Evolutionary conservation across 352 stramenopile genomes (phyloP).

Genomic region (Globisporangium heterothallicum): DNA sequence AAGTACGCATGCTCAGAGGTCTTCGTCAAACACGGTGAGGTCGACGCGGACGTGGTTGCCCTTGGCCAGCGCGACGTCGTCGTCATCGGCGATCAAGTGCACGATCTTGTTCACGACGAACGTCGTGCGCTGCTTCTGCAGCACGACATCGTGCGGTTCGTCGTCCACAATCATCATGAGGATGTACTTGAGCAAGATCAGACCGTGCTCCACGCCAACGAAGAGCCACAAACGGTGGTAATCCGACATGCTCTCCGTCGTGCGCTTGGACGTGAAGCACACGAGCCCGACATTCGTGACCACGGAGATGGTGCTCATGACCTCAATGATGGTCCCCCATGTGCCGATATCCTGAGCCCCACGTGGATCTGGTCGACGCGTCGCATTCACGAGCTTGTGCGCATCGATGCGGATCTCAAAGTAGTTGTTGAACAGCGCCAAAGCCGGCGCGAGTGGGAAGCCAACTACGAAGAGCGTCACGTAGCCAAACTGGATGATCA

Average conservation of each 20-base stretch:
- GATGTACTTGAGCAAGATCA: constrained; percentile 68
- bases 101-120: constrained; percentile 78
- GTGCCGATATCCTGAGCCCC: constrained; percentile 88
- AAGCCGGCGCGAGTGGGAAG: constrained; percentile 88
- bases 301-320: constrained; percentile 85
- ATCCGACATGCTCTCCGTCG: constrained; percentile 35
- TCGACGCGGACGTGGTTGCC: constrained; percentile 78
- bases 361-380: constrained; percentile 64
- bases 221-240: constrained; percentile 60
- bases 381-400: constrained; percentile 75
- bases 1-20: constrained; percentile 31
- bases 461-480: constrained; percentile 91
- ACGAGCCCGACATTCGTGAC: constrained; percentile 93
- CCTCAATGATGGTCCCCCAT: constrained; percentile 88
- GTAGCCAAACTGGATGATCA: constrained; percentile 89
- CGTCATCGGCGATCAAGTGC: constrained; percentile 65
- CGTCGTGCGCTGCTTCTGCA: constrained; percentile 64
- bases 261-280: constrained; percentile 83
- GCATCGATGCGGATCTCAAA: constrained; percentile 91
- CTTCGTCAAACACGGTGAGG: constrained; percentile 74
- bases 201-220: constrained; percentile 51
- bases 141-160: constrained; percentile 52
- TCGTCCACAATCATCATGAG: constrained; percentile 67
- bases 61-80: constrained; percentile 56
- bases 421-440: constrained; percentile 89